Evolutionary conservation across 805 yeast genomes (phyloP), one percentile per base, ranked within the genome.

Genomic region (Isabelozyma rhagii): DNA sequence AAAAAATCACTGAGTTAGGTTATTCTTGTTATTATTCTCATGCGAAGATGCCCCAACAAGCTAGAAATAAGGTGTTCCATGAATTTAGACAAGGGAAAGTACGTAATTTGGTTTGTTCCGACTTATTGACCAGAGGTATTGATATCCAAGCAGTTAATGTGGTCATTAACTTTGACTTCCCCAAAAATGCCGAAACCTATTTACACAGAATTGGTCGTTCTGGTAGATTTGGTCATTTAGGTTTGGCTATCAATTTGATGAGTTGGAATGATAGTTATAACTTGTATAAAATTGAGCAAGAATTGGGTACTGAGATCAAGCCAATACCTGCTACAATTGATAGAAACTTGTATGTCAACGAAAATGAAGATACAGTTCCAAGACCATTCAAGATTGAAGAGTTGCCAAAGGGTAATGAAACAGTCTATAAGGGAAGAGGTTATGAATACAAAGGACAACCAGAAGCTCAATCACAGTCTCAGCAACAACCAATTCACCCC

Each of bases 71-170:
- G 67, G 99, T 94, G 6, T 94, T 94, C 83, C 99, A 94, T 68
- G 98, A 94, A 71, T 94, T 94, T 71, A 88, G 99, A 79, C 96
- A 90, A 67, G 99, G 99, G 45, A 91, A 89, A 68, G 97, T 94
- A 64, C 87, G 99, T 75, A 94, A 94, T 65, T 79, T 94, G 63
- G 99, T 94, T 40, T 94, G 99, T 74, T 89, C 98, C 0, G 99
- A 94, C 74, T 78, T 94, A 54, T 81, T 94, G 55, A 93, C 98
- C 29, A 88, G 98, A 79, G 98, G 99, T 81, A 94, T 94, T 62
- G 99, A 94, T 79, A 93, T 94, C 61, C 98, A 94, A 72, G 98
- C 98, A 6, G 99, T 94, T 56, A 94, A 94, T 66, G 98, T 94
- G 44, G 99, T 94, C 45, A 89, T 94, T 62, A 94, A 94, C 75